phyloP scores from a whole-genome alignment of 768 basidiomycete genomes.

The Suillus cothurnatus region DNA sequence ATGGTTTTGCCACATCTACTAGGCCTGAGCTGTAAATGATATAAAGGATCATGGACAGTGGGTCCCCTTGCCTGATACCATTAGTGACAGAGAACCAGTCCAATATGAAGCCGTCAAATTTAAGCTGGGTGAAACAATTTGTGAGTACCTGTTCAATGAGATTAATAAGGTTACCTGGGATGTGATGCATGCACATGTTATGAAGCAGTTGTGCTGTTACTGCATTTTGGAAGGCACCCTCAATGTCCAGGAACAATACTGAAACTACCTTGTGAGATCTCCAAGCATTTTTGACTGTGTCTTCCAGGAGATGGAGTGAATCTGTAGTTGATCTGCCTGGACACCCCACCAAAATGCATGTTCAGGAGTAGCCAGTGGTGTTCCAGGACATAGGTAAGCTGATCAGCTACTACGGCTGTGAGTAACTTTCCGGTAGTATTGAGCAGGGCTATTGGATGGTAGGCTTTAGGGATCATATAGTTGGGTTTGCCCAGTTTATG shows the following conservation, averaged over 20 bases:
- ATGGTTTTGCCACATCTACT: constrained; percentile 15
- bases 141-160: constrained; percentile 13
- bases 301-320: constrained; percentile 33
- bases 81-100: not conserved
- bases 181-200: constrained; percentile 26
- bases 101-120: constrained; percentile 21
- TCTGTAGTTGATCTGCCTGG: constrained; percentile 23
- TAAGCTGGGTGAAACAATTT: constrained; percentile 8
- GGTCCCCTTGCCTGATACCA: constrained; percentile 34
- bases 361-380: constrained; percentile 34
- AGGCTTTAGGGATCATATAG: constrained; percentile 38
- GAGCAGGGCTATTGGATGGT: constrained; percentile 40
- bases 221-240: constrained; percentile 43
- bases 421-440: constrained; percentile 35
- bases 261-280: constrained; percentile 32
- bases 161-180: constrained; percentile 20
- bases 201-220: constrained; percentile 32
- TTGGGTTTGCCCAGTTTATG: constrained; percentile 37
- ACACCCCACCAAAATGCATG: constrained; percentile 38
- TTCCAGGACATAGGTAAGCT: constrained; percentile 30
- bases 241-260: constrained; percentile 17
- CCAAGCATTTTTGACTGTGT: constrained; percentile 42
- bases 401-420: constrained; percentile 22
- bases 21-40: constrained; percentile 30
- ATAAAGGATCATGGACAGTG: constrained; percentile 27